Percentiles rank a stretch among this genome's conserved stretches.
Evolutionary conservation across 805 yeast species (phyloP).

Genomic region (Ogataea minuta): DNA sequence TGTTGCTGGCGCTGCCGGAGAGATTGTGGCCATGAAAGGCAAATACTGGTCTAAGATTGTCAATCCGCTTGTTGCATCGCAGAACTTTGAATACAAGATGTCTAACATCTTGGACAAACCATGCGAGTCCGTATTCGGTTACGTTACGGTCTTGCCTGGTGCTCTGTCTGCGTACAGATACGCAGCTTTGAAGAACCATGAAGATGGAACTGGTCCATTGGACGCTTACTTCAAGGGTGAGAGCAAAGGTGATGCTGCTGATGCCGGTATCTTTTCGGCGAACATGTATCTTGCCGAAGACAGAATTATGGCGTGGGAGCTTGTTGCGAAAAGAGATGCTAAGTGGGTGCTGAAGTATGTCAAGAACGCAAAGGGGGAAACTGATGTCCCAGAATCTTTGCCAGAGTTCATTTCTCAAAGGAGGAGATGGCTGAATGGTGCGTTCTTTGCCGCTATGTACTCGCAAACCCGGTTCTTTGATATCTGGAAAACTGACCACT

Average conservation of each 20-base stretch:
- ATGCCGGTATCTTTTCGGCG: constrained; percentile 81
- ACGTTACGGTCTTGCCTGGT: constrained; percentile 91
- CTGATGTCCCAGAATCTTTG: constrained; percentile 93
- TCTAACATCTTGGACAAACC: constrained; percentile 96
- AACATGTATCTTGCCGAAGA: constrained; percentile 98
- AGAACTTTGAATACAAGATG: constrained; percentile 94
- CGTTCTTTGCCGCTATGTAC: constrained; percentile 92
- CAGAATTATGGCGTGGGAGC: constrained; percentile 93
- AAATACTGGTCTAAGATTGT: constrained; percentile 75
- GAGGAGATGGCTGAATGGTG: constrained; percentile 98
- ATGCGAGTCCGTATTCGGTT: constrained; percentile 87
- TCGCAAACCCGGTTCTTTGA: constrained; percentile 82
- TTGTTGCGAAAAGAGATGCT: constrained; percentile 79
- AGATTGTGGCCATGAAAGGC: constrained; percentile 93
- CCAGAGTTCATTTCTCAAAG: constrained; percentile 96
- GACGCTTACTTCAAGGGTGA: constrained; percentile 91
- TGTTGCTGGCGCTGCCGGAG: constrained; percentile 99
- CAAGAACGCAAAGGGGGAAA: constrained; percentile 90
- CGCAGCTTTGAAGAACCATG: constrained; percentile 79
- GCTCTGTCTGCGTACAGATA: constrained; percentile 93
- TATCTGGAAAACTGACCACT: constrained; percentile 88
- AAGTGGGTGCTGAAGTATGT: constrained; percentile 92
- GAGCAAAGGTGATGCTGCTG: constrained; percentile 32
- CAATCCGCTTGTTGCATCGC: constrained; percentile 93
- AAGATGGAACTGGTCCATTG: constrained; percentile 90